A percentile compares a stretch with the other conserved stretches of the same genome.
These are phyloP conservation scores for Corallochytrium limacisporum DNA, from an alignment of 78 protist species.

Conservation along the genomic window DNA sequence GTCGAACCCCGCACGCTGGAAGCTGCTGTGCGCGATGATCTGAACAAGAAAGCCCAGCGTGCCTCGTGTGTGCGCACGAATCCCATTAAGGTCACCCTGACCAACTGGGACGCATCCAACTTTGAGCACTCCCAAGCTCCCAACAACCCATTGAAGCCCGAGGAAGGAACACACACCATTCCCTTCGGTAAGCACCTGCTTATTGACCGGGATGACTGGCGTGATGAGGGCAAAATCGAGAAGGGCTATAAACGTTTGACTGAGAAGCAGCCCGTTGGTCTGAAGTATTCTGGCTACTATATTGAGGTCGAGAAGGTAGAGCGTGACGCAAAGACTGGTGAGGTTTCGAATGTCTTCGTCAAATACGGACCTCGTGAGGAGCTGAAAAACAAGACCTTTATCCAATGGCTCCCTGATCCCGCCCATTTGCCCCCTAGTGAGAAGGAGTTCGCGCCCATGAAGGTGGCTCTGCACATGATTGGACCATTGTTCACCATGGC, in stretches of 20 bases:
- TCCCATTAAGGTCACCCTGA: slow-evolving; percentile 54
- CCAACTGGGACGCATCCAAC: not conserved
- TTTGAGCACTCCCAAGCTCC: not conserved
- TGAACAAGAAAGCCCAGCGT: slow-evolving; percentile 24
- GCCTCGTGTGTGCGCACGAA: slow-evolving; percentile 12
- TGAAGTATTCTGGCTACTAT: slow-evolving; percentile 38
- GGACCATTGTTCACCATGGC: slow-evolving; percentile 35
- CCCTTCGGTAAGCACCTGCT: not conserved
- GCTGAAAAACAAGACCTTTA: slow-evolving; percentile 52
- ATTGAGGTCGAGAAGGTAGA: slow-evolving; percentile 35
- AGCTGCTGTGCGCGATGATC: slow-evolving; percentile 22
- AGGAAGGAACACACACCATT: not conserved
- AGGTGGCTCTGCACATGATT: slow-evolving; percentile 42
- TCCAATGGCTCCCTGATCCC: slow-evolving; percentile 76
- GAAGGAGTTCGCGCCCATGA: slow-evolving; percentile 3
- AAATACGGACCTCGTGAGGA: slow-evolving; percentile 20
- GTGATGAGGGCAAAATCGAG: slow-evolving; percentile 12
- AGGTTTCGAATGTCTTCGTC: slow-evolving; percentile 29
- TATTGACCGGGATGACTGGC: slow-evolving; percentile 17
- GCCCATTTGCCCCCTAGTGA: not conserved
- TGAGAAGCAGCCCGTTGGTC: slow-evolving; percentile 49
- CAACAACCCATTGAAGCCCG: not conserved
- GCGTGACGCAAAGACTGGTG: slow-evolving; percentile 30
- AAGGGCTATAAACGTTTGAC: slow-evolving; percentile 43
- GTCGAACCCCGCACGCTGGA: slow-evolving; percentile 50